Percentiles rank a stretch among this genome's conserved stretches.
Evolutionary conservation across 345 rosid genomes (phyloP).

Genomic region (Bretschneidera sinensis): DNA sequence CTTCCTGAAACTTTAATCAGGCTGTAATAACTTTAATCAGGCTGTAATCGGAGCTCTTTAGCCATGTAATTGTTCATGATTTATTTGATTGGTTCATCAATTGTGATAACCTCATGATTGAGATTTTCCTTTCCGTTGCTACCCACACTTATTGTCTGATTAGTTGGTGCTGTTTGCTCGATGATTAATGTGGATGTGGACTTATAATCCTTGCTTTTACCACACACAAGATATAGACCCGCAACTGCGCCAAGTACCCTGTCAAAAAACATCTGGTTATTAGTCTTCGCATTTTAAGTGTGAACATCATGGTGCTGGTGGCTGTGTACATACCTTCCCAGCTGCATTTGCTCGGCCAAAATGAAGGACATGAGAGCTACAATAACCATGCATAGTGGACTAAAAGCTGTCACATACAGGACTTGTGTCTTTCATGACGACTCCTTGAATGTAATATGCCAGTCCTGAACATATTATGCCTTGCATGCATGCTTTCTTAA

Average conservation of each 20-base stretch:
- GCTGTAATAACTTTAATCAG: slow-evolving; percentile 1
- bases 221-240: slow-evolving; percentile 83
- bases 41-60: slow-evolving; percentile 6
- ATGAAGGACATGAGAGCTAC: slow-evolving; percentile 76
- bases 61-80: slow-evolving; percentile 15
- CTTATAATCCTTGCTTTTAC: slow-evolving; percentile 64
- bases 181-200: slow-evolving; percentile 9
- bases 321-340: slow-evolving; percentile 63
- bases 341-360: slow-evolving; percentile 66
- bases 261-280: slow-evolving; percentile 11
- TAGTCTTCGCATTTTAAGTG: neutral
- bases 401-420: slow-evolving; percentile 91
- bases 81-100: slow-evolving; percentile 14
- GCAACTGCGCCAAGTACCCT: slow-evolving; percentile 82
- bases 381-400: slow-evolving; percentile 72
- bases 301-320: neutral
- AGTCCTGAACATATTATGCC: slow-evolving; percentile 77
- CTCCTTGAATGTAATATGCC: slow-evolving; percentile 71
- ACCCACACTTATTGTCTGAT: slow-evolving; percentile 15
- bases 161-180: slow-evolving; percentile 25
- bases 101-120: slow-evolving; percentile 29
- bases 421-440: slow-evolving; percentile 74
- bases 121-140: slow-evolving; percentile 11
- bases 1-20: neutral
- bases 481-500: slow-evolving; percentile 31